Evolutionary conservation across 257 asterid genomes (phyloP), one percentile per base, ranked within the genome.

Genomic region (Mitragyna speciosa): DNA sequence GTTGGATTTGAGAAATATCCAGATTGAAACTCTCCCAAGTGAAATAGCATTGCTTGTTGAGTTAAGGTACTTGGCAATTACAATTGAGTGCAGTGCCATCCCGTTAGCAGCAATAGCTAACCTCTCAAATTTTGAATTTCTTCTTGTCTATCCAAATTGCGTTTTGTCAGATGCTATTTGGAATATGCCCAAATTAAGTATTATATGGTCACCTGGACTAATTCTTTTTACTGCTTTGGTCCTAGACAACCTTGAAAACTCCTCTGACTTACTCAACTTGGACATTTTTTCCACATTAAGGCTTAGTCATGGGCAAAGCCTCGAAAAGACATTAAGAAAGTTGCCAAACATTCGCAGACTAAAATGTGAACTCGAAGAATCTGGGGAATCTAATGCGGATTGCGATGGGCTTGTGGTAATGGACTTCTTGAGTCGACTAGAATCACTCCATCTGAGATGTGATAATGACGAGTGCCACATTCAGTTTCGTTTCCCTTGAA

Each of bases 1-100:
- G 7, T 17, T 74, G 45, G 78, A 74, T 49, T 33, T 74, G 66
- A 45, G 43, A 20, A 20, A 31, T 1, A 10, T 58, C 24, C 24
- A 9, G 9, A 26, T 75, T 12, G 78, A 24, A 3, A n/a, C 22
- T 17, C 2, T 75, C 36, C 78, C 78, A 5, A 3, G 36, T 12
- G 78, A 56, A 31, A 6, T 75, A 54, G 39, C 1, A n/a, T 33
- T 58, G 78, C 68, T 75, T 54, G 78, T 56, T 75, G 14, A 56
- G 12, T 28, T 75, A 39, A 56, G 70, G 28, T 75, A 56, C 78
- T 39, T 75, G 52, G 69, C 78, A 20, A 33, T 75, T 7, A 6
- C 2, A 10, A 33, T 69, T 12, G n/a, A 19, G 1, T 36, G 20
- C 7, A 2, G 4, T 2, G 11, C 11, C 54, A 75, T 75, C 43